Evolutionary conservation across 129 eudicot species (phyloP), one percentile per base, ranked within the genome.

Genomic region (Pittosporum tobira): DNA sequence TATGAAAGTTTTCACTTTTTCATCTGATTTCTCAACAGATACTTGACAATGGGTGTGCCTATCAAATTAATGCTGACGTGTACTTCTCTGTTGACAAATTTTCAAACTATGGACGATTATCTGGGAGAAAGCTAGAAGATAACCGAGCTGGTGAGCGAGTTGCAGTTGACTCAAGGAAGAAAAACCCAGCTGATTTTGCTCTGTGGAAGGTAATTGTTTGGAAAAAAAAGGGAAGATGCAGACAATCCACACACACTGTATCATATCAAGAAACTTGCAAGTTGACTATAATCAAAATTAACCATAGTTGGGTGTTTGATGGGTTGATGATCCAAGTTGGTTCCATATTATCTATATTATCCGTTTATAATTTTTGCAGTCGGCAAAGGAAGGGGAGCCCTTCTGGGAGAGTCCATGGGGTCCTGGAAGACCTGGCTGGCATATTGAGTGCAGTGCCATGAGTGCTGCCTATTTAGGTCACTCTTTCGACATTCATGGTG

Each of bases 381-480:
- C 96, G 42, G 91, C 96, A 42, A 93, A 93, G 79, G 88, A 76
- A 62, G 99, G 99, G 20, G 99, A 93, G 70, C 96, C 91, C 43
- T 81, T n/a, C 36, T 93, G 99, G 99, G 94, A 91, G 72, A 93
- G 99, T 57, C 96, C 99, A 21, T 93, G 99, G 99, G 99, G 99
- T 47, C 82, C 84, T 5, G 96, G 99, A 78, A 93, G 99, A 71
- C 99, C 99, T 58, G 99, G 99, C 50, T 93, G 99, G 99, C 99
- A 93, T 71, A 93, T 93, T 6, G 99, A 87, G 72, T 93, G 99
- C 69, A 87, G 96, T 71, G 99, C 96, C 16, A 93, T 93, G 99
- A 91, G 99, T 71, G 99, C 96, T 54, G 73, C 81, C 24, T 93
- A 93, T 77, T 72, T 93, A 71, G 88, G 91, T 48, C 73, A 83